Evolutionary conservation across 1,284 basidiomycete species (phyloP).

Genomic region (Gomphus bonarii): DNA sequence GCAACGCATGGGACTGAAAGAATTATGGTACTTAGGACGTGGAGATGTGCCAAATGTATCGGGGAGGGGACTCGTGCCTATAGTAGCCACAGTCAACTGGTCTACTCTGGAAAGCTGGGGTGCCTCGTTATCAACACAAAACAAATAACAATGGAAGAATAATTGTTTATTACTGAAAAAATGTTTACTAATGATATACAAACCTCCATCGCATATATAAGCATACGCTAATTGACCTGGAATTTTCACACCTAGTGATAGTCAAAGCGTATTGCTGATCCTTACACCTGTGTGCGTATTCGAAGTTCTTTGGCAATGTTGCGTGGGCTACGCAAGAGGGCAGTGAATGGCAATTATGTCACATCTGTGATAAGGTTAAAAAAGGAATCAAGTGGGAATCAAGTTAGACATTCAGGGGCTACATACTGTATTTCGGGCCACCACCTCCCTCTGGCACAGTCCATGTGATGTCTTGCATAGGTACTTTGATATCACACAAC

Average conservation of each 20-base stretch:
- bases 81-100: neutral
- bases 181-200: too few species aligned
- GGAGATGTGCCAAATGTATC: conserved; percentile 6
- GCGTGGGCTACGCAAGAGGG: too few species aligned
- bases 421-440: conserved; percentile 85
- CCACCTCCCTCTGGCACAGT: conserved; percentile 90
- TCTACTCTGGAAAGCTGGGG: neutral
- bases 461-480: conserved; percentile 92
- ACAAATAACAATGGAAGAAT: neutral
- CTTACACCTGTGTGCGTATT: too few species aligned
- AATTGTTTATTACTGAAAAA: neutral
- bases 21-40: conserved; percentile 56
- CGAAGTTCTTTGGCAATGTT: too few species aligned
- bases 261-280: too few species aligned
- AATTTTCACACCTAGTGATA: too few species aligned
- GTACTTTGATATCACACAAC: conserved; percentile 88
- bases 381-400: neutral
- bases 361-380: neutral
- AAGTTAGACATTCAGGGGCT: neutral
- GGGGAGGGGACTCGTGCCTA: conserved; percentile 7
- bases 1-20: conserved; percentile 42
- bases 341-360: neutral
- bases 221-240: too few species aligned
- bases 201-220: too few species aligned
- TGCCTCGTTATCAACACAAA: neutral